Percentiles rank a stretch among this genome's conserved stretches.
These are phyloP conservation scores for Theobroma cacao DNA, from an alignment of 345 rosid genomes.

Conservation along the genomic window DNA sequence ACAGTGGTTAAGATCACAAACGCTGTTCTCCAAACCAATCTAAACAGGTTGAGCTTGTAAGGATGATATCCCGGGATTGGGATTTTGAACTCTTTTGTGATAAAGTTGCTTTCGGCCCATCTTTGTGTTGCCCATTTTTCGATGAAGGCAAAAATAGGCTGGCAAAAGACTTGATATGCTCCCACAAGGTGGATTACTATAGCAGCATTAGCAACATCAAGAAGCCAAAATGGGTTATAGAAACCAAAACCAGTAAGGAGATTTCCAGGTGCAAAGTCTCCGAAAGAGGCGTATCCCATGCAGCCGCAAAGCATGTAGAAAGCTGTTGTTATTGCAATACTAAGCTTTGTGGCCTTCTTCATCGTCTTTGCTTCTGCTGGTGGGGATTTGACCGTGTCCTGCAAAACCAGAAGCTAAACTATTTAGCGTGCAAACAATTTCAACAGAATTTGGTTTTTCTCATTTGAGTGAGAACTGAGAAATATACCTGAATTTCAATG, in stretches of 20 bases:
- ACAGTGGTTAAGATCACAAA: conserved; percentile 51
- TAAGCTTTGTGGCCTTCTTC: conserved; percentile 38
- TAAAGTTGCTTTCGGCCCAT: conserved; percentile 34
- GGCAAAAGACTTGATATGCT: conserved; percentile 63
- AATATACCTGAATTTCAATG: conserved; percentile 72
- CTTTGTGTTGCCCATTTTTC: conserved; percentile 35
- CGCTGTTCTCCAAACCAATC: conserved; percentile 45
- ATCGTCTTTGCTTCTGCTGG: conserved; percentile 46
- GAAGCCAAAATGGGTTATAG: conserved; percentile 64
- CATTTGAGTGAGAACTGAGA: background rate
- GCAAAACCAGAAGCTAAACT: background rate
- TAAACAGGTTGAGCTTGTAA: conserved; percentile 40
- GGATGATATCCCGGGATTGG: conserved; percentile 30
- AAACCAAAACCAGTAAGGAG: conserved; percentile 60
- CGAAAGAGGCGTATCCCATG: conserved; percentile 63
- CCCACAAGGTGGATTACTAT: conserved; percentile 60
- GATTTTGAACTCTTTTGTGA: conserved; percentile 37
- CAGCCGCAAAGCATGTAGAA: conserved; percentile 58
- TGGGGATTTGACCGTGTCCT: conserved; percentile 48
- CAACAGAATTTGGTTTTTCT: background rate
- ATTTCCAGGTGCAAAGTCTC: conserved; percentile 55
- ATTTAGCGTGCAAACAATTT: background rate
- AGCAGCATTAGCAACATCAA: conserved; percentile 60
- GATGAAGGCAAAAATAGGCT: conserved; percentile 52
- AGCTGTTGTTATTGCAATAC: conserved; percentile 35